These are phyloP conservation scores for Coemansia sp. DNA, from an alignment of 192 early-diverging fungal species.

Conservation along the genomic window DNA sequence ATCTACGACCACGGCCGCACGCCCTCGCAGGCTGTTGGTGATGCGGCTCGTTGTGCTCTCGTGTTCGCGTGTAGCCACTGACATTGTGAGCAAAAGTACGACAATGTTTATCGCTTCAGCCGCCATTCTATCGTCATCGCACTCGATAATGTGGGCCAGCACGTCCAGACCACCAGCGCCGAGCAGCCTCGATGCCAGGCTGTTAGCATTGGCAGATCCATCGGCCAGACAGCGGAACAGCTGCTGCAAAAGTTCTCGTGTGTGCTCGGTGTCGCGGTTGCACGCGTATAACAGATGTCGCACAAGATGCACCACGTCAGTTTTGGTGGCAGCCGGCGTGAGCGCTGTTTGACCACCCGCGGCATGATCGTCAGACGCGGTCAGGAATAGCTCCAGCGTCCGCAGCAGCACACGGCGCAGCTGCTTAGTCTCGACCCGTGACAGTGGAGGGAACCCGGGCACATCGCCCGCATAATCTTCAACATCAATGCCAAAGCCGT, in stretches of 20 bases:
- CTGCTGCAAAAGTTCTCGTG: conserved; percentile 28
- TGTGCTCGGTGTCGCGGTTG: conserved; percentile 39
- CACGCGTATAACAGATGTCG: conserved; percentile 36
- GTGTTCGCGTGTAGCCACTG: conserved; percentile 12
- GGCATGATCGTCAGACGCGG: conserved; percentile 14
- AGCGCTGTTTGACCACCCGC: not conserved
- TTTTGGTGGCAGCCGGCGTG: conserved; percentile 11
- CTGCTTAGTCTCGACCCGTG: conserved; percentile 12
- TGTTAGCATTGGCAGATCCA: conserved; percentile 27
- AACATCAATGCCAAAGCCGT: conserved; percentile 6
- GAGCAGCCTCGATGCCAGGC: conserved; percentile 23
- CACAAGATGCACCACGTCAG: conserved; percentile 22
- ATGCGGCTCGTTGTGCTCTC: conserved; percentile 37
- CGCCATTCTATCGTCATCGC: conserved; percentile 33
- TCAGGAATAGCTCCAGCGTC: conserved; percentile 36
- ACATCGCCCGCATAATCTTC: conserved; percentile 3
- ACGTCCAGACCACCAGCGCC: conserved; percentile 21
- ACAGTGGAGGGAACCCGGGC: conserved; percentile 20
- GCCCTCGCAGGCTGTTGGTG: conserved; percentile 37
- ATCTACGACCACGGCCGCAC: conserved; percentile 11
- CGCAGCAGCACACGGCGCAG: conserved; percentile 27
- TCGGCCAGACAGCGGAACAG: conserved; percentile 44
- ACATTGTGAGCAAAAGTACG: conserved; percentile 29
- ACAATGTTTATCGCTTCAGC: conserved; percentile 42
- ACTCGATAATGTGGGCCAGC: conserved; percentile 37